Evolutionary conservation across 257 asterid genomes (phyloP), one percentile per base, ranked within the genome.

Genomic region (Marsdenia floribunda): DNA sequence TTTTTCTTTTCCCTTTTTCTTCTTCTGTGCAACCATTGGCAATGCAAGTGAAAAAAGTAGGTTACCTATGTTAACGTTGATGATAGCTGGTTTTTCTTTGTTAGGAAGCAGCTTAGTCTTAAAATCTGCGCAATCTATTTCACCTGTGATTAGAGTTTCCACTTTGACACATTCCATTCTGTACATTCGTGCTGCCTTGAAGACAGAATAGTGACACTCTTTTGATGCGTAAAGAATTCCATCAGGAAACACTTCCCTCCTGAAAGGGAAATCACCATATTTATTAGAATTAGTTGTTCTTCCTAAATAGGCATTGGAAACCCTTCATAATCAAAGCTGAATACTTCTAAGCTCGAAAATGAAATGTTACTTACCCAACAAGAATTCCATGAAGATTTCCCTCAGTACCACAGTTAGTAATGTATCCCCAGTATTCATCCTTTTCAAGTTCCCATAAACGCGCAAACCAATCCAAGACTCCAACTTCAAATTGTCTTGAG

Each of bases 111-210:
- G 90, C 84, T 89, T 87, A 54, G 71, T 72, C 82, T 88, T 90
- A 70, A 93, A 91, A 79, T 93, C 97, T 35, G 83, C 73, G 63
- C 96, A 93, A 83, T 93, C 97, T 79, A 93, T 93, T 83, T 93
- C 98, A 64, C 97, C 98, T 33, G 97, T 90, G 72, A 93, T 50
- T 78, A 91, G 80, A 70, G 97, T 91, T 53, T 50, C 91, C 66
- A 94, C 91, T 81, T 94, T 89, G 38, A 75, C 87, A 73, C 97
- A 94, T 74, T 94, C 97, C 97, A 94, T 94, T 89, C 97, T 88
- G 83, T 94, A 94, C 98, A 94, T 94, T 75, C 98, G 81, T 65
- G 97, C 97, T 63, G 98, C 98, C 87, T 94, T 94, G 85, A 94
- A 94, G 73, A 91, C 86, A 53, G 98, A 94, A 80, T 94, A 94